Evolutionary conservation across 345 rosid genomes (phyloP).

Genomic region (Bretschneidera sinensis): DNA sequence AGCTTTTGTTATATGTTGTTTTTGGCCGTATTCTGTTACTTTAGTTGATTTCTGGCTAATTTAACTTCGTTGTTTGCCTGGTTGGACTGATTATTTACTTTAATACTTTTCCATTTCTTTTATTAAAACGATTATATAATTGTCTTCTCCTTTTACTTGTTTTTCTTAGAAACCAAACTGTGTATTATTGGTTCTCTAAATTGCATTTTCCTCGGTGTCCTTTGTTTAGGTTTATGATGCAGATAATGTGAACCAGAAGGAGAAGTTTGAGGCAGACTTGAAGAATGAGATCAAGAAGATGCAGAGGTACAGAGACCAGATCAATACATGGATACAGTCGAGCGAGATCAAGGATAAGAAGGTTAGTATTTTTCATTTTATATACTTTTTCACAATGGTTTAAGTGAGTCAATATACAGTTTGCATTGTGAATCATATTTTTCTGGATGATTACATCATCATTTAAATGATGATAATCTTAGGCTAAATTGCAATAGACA

Average conservation of each 20-base stretch:
- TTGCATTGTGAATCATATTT: neutral
- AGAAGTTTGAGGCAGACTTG: constrained; percentile 95
- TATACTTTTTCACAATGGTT: neutral
- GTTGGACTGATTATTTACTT: too few relatives aligned
- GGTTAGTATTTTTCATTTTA: constrained; percentile 31
- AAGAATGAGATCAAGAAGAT: constrained; percentile 98
- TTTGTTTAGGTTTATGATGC: constrained; percentile 90
- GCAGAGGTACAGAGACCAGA: constrained; percentile 98
- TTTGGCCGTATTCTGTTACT: too few relatives aligned
- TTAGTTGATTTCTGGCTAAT: too few relatives aligned
- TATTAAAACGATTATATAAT: too few relatives aligned
- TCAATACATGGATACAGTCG: constrained; percentile 97
- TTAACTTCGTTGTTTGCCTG: too few relatives aligned
- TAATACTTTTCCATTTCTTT: too few relatives aligned
- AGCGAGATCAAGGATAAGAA: constrained; percentile 96
- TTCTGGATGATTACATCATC: neutral
- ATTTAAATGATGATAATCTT: neutral
- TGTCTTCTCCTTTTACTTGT: neutral
- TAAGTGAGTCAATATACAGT: neutral
- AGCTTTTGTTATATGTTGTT: too few relatives aligned
- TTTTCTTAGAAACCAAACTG: neutral
- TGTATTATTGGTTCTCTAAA: neutral
- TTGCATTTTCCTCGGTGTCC: constrained; percentile 16
- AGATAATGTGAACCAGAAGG: constrained; percentile 93
- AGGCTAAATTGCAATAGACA: neutral